These are phyloP conservation scores for Wickerhamomyces subpelliculosus DNA, from an alignment of 805 yeast species.

Conservation along the genomic window DNA sequence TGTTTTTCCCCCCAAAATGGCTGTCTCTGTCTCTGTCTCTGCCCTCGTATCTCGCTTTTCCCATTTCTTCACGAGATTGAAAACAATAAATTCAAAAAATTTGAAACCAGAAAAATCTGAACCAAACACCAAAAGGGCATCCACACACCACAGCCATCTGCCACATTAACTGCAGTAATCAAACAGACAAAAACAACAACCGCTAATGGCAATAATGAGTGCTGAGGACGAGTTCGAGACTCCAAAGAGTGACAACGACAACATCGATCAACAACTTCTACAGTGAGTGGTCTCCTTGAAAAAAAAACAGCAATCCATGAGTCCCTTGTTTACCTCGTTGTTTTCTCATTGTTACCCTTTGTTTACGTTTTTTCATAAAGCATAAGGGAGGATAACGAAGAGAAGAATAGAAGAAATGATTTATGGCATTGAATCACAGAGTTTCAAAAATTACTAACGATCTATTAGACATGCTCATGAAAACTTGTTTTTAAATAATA, in stretches of 20 bases:
- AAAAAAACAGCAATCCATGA: too few relatives aligned
- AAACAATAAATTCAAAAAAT: neutral
- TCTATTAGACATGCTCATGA: neutral
- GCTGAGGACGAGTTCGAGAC: neutral
- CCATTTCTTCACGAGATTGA: too few relatives aligned
- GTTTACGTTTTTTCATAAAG: neutral
- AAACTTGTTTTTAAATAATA: slow-evolving; percentile 2
- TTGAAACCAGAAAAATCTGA: neutral
- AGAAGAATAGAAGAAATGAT: too few relatives aligned
- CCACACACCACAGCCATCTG: neutral
- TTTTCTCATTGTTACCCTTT: neutral
- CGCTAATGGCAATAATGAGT: neutral
- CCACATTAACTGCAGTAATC: neutral
- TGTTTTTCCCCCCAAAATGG: too few relatives aligned
- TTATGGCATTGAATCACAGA: too few relatives aligned
- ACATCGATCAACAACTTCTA: slow-evolving; percentile 1
- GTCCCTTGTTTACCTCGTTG: too few relatives aligned
- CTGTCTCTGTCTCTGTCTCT: too few relatives aligned
- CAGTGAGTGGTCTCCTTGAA: neutral
- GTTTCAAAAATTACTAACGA: neutral
- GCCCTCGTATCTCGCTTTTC: too few relatives aligned
- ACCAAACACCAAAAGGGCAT: neutral
- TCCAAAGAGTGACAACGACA: neutral
- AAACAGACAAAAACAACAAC: neutral
- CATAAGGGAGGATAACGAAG: neutral